Evolutionary conservation across 371 early-diverging fungal species (phyloP).

Genomic region (Mucor piriformis): DNA sequence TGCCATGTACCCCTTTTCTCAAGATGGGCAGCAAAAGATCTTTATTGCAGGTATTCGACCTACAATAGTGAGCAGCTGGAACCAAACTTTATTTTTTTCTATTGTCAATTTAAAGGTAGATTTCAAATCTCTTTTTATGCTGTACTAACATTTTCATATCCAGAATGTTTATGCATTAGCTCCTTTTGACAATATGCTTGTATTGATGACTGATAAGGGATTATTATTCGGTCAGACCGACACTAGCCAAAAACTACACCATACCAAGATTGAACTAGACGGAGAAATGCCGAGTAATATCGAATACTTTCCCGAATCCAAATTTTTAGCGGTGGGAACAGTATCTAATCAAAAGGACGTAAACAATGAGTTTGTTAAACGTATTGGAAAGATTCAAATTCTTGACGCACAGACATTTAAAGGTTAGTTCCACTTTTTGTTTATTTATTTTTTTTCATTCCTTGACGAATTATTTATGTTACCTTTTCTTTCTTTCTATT

Average conservation of each 20-base stretch:
- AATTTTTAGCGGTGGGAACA: conserved; percentile 66
- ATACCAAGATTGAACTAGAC: conserved; percentile 67
- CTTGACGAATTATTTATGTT: background rate
- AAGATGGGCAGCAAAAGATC: conserved; percentile 52
- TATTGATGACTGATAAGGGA: conserved; percentile 60
- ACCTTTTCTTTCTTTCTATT: background rate
- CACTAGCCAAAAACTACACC: conserved; percentile 80
- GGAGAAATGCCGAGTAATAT: conserved; percentile 69
- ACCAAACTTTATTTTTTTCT: conserved; percentile 71
- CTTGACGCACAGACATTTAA: conserved; percentile 79
- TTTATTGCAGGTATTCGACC: conserved; percentile 87
- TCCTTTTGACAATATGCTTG: conserved; percentile 64
- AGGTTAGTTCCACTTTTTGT: conserved; percentile 28
- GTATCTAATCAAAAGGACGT: conserved; percentile 23
- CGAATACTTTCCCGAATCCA: conserved; percentile 54
- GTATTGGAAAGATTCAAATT: conserved; percentile 59
- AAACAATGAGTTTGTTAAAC: conserved; percentile 46
- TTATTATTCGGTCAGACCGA: conserved; percentile 79
- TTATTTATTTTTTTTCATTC: background rate
- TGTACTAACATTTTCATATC: conserved; percentile 1
- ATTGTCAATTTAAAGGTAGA: conserved; percentile 76
- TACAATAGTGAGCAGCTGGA: conserved; percentile 73
- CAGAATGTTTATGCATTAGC: conserved; percentile 63
- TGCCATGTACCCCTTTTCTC: conserved; percentile 19
- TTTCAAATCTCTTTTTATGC: background rate